phyloP scores from a whole-genome alignment of 2,329 filamentous ascomycete genomes.

The Coleophoma cylindrospora region DNA sequence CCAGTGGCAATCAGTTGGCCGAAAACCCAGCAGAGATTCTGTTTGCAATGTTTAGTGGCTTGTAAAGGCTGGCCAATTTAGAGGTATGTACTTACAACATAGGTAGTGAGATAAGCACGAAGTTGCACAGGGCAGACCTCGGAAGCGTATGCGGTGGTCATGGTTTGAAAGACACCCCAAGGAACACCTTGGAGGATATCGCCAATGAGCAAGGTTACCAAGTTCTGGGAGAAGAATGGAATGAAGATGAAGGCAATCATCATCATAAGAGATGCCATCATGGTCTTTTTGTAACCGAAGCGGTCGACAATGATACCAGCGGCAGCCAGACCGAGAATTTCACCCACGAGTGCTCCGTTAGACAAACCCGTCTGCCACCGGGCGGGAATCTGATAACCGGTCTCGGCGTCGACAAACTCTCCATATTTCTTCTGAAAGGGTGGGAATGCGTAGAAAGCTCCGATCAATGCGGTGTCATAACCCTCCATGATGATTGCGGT shows the following conservation, averaged over 20 bases:
- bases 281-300: constrained; percentile 35
- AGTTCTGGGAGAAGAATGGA: constrained; percentile 41
- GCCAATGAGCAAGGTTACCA: constrained; percentile 38
- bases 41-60: constrained; percentile 8
- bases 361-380: constrained; percentile 25
- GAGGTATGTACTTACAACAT: neutral
- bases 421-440: constrained; percentile 28
- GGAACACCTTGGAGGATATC: constrained; percentile 44
- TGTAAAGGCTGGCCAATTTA: constrained; percentile 7
- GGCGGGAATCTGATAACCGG: constrained; percentile 30
- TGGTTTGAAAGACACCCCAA: constrained; percentile 34
- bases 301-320: constrained; percentile 42
- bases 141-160: constrained; percentile 27
- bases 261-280: constrained; percentile 35
- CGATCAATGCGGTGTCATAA: constrained; percentile 30
- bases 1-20: constrained; percentile 40
- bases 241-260: constrained; percentile 40
- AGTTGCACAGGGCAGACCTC: constrained; percentile 18
- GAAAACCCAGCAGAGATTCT: constrained; percentile 48
- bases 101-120: neutral
- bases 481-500: constrained; percentile 35
- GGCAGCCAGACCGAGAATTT: constrained; percentile 39
- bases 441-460: constrained; percentile 26
- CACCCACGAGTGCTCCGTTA: constrained; percentile 22
- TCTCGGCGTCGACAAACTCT: constrained; percentile 8